A percentile compares a stretch with the other conserved stretches of the same genome.
Conservation (phyloP, 2,329 filamentous ascomycete genomes). For the Penicillium sclerotiorum region DNA sequence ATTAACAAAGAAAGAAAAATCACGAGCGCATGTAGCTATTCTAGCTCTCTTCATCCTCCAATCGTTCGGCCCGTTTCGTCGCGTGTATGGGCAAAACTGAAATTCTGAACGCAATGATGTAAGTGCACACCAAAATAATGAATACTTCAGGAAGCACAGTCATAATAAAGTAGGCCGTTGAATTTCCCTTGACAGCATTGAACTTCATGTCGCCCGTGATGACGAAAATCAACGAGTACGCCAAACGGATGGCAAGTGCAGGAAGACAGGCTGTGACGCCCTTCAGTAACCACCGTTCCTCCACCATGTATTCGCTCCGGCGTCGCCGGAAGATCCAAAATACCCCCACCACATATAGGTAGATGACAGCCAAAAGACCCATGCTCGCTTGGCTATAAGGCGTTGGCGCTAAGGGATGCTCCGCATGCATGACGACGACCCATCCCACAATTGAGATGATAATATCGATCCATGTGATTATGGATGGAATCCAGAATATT, state of each 20-base stretch:
- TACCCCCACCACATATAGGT: conserved; percentile 14
- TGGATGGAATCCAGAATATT: conserved; percentile 15
- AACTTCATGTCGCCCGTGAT: conserved; percentile 15
- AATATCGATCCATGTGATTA: conserved; percentile 22
- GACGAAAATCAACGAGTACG: conserved; percentile 15
- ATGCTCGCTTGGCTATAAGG: conserved; percentile 18
- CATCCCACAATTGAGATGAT: conserved; percentile 20
- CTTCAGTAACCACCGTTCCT: conserved; percentile 10
- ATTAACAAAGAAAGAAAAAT: too few species aligned
- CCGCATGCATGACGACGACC: conserved; percentile 15
- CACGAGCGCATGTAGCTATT: too few species aligned
- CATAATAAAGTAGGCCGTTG: conserved; percentile 17
- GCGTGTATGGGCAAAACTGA: not conserved
- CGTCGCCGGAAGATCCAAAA: conserved; percentile 12
- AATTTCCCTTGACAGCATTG: conserved; percentile 17
- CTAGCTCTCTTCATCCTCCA: not conserved
- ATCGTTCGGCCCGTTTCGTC: not conserved
- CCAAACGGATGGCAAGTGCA: conserved; percentile 13
- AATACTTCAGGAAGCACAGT: conserved; percentile 15
- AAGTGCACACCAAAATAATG: conserved; percentile 6
- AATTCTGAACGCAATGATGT: not conserved
- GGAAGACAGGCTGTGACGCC: conserved; percentile 12
- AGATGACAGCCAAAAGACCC: conserved; percentile 13
- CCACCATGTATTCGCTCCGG: conserved; percentile 5
- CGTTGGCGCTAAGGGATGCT: conserved; percentile 12